These are phyloP conservation scores for Drechslerella stenobrocha DNA, from an alignment of 2,329 filamentous ascomycete species.

Conservation along the genomic window DNA sequence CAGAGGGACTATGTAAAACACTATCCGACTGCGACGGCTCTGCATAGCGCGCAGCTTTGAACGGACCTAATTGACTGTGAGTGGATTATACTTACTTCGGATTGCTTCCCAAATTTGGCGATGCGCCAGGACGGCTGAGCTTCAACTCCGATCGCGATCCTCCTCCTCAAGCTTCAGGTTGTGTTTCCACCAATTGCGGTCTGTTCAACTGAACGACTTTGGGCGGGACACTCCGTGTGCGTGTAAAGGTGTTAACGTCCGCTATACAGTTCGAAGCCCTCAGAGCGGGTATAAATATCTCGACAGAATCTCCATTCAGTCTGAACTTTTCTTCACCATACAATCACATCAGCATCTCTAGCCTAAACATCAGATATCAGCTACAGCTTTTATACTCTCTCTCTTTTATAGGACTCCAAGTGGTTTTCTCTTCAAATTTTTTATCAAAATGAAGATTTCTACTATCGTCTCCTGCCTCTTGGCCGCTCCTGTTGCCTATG, in stretches of 20 bases:
- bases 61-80: background rate
- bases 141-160: background rate
- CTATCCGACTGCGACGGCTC: background rate
- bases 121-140: background rate
- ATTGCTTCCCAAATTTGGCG: background rate
- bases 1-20: background rate
- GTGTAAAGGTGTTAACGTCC: too few species aligned
- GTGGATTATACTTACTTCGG: too few species aligned
- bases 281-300: background rate
- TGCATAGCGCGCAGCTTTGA: background rate
- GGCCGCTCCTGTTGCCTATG: too few species aligned
- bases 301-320: background rate
- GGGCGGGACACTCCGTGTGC: too few species aligned
- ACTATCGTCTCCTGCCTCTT: too few species aligned
- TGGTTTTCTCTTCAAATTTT: too few species aligned
- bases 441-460: too few species aligned
- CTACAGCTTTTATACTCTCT: too few species aligned
- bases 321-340: slow-evolving; percentile 1
- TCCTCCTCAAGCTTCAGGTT: too few species aligned
- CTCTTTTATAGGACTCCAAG: too few species aligned
- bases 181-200: too few species aligned
- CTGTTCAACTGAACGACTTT: background rate
- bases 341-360: background rate
- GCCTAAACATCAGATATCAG: too few species aligned
- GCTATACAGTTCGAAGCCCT: background rate